phyloP scores from a whole-genome alignment of 306 rosid species.

The Malus sieversii region DNA sequence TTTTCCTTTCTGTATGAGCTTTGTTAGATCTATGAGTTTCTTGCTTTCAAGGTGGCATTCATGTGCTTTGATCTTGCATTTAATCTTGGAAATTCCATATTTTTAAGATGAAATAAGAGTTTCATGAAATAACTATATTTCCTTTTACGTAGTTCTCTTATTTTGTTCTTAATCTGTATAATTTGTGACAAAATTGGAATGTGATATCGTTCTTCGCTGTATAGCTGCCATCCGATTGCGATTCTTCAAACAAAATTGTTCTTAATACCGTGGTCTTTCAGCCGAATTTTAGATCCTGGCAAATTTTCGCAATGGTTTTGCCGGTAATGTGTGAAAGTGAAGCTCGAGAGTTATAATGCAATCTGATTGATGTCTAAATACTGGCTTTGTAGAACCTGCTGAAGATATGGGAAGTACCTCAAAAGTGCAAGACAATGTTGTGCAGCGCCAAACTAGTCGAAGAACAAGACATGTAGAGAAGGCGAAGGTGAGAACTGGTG shows the following conservation, averaged over 20 bases:
- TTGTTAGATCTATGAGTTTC: slow-evolving; percentile 14
- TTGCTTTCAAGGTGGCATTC: neutral
- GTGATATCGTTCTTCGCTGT: neutral
- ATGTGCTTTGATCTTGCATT: neutral
- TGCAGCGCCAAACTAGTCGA: slow-evolving; percentile 24
- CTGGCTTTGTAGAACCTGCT: slow-evolving; percentile 29
- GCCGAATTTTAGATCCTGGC: neutral
- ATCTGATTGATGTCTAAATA: slow-evolving; percentile 15
- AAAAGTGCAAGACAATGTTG: slow-evolving; percentile 30
- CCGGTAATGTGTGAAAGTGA: slow-evolving; percentile 9
- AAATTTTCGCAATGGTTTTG: slow-evolving; percentile 7
- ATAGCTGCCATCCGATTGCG: neutral
- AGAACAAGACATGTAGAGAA: slow-evolving; percentile 21
- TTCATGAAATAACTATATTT: neutral
- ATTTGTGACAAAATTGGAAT: neutral
- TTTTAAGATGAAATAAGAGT: neutral
- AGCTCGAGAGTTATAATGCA: slow-evolving; percentile 26
- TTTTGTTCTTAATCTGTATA: neutral
- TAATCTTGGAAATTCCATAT: neutral
- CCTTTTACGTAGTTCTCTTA: neutral
- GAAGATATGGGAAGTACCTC: slow-evolving; percentile 46
- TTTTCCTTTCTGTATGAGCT: neutral
- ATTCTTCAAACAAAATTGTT: neutral
- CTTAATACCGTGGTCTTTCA: neutral
- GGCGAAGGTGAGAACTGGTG: slow-evolving; percentile 27